Evolutionary conservation across 495 filamentous ascomycete species (phyloP).

Genomic region (Tuber melanosporum): DNA sequence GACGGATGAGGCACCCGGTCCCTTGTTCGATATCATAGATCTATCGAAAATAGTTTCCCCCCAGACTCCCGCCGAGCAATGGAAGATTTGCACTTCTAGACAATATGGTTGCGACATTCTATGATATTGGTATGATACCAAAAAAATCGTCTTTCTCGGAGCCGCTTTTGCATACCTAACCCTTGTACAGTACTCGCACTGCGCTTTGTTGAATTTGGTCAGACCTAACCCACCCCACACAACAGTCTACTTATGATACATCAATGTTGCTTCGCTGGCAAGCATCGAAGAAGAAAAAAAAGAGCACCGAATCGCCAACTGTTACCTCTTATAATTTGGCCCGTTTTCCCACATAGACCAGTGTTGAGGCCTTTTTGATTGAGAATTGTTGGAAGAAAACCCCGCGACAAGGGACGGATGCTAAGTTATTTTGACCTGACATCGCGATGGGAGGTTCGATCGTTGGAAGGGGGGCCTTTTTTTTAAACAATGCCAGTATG

Average conservation of each 20-base stretch:
- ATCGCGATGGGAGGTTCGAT: neutral
- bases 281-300: conserved; percentile 8
- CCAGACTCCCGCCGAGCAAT: neutral
- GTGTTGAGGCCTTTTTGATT: neutral
- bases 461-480: neutral
- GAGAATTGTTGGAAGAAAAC: neutral
- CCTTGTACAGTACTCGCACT: neutral
- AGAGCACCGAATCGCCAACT: conserved; percentile 7
- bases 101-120: neutral
- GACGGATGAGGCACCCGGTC: neutral
- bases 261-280: conserved; percentile 5
- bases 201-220: no score
- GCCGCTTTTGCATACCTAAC: neutral
- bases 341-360: neutral
- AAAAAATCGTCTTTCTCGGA: neutral
- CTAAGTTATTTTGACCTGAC: neutral
- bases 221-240: neutral
- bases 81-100: neutral
- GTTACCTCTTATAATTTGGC: neutral
- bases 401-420: neutral
- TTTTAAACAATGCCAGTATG: neutral
- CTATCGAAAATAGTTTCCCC: neutral
- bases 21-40: neutral
- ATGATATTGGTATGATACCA: neutral
- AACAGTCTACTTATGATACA: neutral